A percentile compares a stretch with the other conserved stretches of the same genome.
phyloP scores from a whole-genome alignment of 202 grass and related monocot genomes.

The Bolboschoenoplectus hybrid region DNA sequence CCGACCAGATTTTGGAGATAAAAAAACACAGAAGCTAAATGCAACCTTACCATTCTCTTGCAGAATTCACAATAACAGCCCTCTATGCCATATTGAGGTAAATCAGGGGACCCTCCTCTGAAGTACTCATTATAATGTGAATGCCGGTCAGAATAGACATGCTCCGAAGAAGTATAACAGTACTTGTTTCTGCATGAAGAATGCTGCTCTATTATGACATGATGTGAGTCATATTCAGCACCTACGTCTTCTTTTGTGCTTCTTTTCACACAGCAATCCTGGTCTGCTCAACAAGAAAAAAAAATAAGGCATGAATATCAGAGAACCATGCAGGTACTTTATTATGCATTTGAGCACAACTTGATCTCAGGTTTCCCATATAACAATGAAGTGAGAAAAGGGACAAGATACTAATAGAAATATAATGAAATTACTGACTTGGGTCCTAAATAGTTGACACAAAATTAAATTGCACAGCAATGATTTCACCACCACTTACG shows the following conservation, averaged over 20 bases:
- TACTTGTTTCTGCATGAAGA: constrained; percentile 67
- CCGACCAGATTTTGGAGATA: not conserved
- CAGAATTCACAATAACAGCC: constrained; percentile 58
- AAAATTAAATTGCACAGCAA: not conserved
- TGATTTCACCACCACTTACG: not conserved
- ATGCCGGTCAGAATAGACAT: constrained; percentile 66
- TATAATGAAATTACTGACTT: not conserved
- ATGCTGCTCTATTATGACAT: constrained; percentile 58
- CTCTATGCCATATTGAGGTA: constrained; percentile 54
- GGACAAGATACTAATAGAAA: not conserved
- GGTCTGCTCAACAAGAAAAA: constrained; percentile 45
- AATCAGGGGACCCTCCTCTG: constrained; percentile 53
- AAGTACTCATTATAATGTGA: constrained; percentile 73
- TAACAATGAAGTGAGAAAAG: constrained; percentile 18
- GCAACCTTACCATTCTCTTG: constrained; percentile 27
- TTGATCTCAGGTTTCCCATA: not conserved
- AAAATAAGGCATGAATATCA: not conserved
- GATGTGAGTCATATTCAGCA: constrained; percentile 59
- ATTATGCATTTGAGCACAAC: constrained; percentile 1
- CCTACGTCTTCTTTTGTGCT: constrained; percentile 57
- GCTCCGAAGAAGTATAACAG: constrained; percentile 54
- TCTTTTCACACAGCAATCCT: constrained; percentile 63
- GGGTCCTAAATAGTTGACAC: not conserved
- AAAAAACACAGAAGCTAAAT: constrained; percentile 21
- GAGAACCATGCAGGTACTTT: constrained; percentile 6